Conservation (phyloP, 1,139 yeast genomes). For the Pichia sp. region DNA sequence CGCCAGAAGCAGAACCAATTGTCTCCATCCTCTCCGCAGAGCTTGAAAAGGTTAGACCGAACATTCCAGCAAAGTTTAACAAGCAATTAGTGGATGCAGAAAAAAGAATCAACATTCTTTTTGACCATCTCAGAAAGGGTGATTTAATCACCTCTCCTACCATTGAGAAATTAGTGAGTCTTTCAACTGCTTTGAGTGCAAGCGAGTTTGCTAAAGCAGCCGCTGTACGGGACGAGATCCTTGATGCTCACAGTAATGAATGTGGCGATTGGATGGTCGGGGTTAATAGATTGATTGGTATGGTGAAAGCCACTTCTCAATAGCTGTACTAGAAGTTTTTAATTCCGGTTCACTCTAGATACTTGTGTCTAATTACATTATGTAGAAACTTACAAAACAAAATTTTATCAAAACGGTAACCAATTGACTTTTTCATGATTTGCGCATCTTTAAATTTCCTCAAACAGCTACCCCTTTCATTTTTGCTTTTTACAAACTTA, state of each 20-base stretch:
- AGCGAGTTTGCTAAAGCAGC: slow-evolving; percentile 62
- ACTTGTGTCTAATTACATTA: neutral
- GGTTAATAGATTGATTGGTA: slow-evolving; percentile 78
- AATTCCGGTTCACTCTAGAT: too few relatives aligned
- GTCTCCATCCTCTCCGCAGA: slow-evolving; percentile 51
- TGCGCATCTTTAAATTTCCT: slow-evolving; percentile 1
- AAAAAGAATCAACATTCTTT: slow-evolving; percentile 71
- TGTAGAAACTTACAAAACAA: neutral
- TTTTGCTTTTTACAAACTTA: slow-evolving; percentile 1
- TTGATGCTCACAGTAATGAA: slow-evolving; percentile 66
- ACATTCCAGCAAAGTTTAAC: slow-evolving; percentile 68
- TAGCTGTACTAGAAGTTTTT: neutral
- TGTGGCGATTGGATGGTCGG: slow-evolving; percentile 94
- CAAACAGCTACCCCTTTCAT: neutral
- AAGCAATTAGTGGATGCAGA: slow-evolving; percentile 80
- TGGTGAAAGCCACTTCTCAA: slow-evolving; percentile 34
- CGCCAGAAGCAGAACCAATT: slow-evolving; percentile 56
- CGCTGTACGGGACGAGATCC: slow-evolving; percentile 53
- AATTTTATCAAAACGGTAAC: neutral
- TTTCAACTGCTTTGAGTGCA: slow-evolving; percentile 49
- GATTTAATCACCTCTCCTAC: slow-evolving; percentile 61
- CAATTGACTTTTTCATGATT: neutral
- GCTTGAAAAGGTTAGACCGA: slow-evolving; percentile 62
- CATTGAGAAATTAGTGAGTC: slow-evolving; percentile 47
- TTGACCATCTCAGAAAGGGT: slow-evolving; percentile 74